These are phyloP conservation scores for Serendipita sp. DNA, from an alignment of 768 basidiomycete genomes.

Conservation along the genomic window DNA sequence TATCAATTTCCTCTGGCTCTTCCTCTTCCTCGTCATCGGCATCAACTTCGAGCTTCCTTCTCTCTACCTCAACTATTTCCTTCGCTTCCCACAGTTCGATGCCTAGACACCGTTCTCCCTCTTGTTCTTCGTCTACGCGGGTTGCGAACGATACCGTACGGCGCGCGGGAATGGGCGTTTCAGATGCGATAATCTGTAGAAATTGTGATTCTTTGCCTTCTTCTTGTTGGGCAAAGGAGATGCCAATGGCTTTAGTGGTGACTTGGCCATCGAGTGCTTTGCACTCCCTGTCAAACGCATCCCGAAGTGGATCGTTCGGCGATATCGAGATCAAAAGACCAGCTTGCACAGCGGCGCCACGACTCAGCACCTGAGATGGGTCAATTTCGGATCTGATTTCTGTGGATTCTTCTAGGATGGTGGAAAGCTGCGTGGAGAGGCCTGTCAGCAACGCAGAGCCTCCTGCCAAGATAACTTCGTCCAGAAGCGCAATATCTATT, in stretches of 20 bases:
- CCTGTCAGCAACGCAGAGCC: conserved; percentile 62
- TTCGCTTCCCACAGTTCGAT: conserved; percentile 67
- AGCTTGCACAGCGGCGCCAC: conserved; percentile 65
- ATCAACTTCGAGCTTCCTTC: conserved; percentile 32
- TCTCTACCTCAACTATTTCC: conserved; percentile 49
- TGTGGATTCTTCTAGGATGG: conserved; percentile 35
- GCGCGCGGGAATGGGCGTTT: conserved; percentile 55
- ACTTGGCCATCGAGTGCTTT: conserved; percentile 31
- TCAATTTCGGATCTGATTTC: conserved; percentile 55
- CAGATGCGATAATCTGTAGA: conserved; percentile 40
- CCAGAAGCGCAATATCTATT: conserved; percentile 49
- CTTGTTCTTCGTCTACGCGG: conserved; percentile 26
- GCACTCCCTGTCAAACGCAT: conserved; percentile 30
- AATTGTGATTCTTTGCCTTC: conserved; percentile 34
- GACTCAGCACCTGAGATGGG: conserved; percentile 58
- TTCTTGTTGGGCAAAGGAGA: conserved; percentile 42
- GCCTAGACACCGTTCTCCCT: conserved; percentile 27
- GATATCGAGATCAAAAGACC: conserved; percentile 37
- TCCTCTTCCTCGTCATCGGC: conserved; percentile 30
- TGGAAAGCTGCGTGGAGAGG: conserved; percentile 38
- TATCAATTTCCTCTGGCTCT: conserved; percentile 41
- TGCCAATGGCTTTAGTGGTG: conserved; percentile 45
- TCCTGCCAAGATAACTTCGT: conserved; percentile 68
- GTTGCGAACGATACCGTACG: conserved; percentile 38
- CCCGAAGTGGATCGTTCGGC: conserved; percentile 27